Percentiles rank a stretch among this genome's conserved stretches.
Conservation (phyloP, 495 filamentous ascomycete species). For the Chaetomidium leptoderma region DNA sequence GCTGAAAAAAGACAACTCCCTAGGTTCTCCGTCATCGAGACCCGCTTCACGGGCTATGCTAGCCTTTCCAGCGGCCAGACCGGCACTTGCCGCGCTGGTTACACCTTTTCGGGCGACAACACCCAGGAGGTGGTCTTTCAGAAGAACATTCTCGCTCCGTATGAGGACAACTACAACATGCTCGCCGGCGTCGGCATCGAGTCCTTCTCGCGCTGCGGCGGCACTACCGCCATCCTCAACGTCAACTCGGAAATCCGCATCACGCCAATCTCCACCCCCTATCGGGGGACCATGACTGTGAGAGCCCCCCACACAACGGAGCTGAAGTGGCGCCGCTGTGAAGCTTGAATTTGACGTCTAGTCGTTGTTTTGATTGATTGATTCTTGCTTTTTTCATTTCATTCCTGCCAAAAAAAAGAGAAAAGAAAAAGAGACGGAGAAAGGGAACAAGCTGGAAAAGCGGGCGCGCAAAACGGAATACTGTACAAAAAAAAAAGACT, state of each 20-base stretch:
- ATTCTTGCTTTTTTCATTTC: not conserved
- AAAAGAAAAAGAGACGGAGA: not conserved
- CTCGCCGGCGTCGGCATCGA: slow-evolving; percentile 32
- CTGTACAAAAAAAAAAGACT: slow-evolving; percentile 11
- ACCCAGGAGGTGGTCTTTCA: slow-evolving; percentile 35
- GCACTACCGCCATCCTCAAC: slow-evolving; percentile 32
- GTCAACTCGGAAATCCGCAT: slow-evolving; percentile 38
- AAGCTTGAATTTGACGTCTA: not conserved
- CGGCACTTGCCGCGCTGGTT: slow-evolving; percentile 26
- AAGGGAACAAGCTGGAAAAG: not conserved
- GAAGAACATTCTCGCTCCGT: slow-evolving; percentile 31
- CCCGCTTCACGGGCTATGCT: slow-evolving; percentile 35
- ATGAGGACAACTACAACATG: slow-evolving; percentile 34
- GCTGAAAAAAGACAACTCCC: not conserved
- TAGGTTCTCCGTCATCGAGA: slow-evolving; percentile 36
- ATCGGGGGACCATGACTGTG: slow-evolving; percentile 31
- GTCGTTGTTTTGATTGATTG: not conserved
- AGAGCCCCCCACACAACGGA: slow-evolving; percentile 16
- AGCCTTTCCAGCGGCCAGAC: slow-evolving; percentile 24
- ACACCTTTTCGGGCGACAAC: slow-evolving; percentile 32
- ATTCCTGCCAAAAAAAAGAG: not conserved
- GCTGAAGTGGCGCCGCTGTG: slow-evolving; percentile 23
- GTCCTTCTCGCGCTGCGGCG: slow-evolving; percentile 32
- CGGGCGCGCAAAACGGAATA: not conserved
- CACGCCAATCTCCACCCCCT: slow-evolving; percentile 26